Evolutionary conservation across 2,329 filamentous ascomycete genomes (phyloP).

Genomic region (Aureobasidium sp.): DNA sequence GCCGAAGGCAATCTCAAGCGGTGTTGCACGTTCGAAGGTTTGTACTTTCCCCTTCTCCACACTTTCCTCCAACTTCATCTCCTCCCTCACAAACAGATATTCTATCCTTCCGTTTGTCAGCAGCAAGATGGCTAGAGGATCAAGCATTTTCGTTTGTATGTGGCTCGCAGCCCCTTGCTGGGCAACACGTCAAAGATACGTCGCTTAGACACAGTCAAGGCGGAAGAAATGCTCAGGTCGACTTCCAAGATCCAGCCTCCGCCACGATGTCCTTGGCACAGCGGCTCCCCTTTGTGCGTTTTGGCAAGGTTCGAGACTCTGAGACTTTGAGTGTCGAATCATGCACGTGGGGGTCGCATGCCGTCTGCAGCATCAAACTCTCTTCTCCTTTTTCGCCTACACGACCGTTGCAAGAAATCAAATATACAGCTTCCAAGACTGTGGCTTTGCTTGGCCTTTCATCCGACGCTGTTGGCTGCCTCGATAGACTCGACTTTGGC

Average conservation of each 20-base stretch:
- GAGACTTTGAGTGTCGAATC: neutral
- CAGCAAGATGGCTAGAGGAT: neutral
- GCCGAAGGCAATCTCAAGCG: neutral
- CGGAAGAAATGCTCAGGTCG: neutral
- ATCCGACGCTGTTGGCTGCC: neutral
- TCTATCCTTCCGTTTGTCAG: neutral
- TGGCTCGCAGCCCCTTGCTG: neutral
- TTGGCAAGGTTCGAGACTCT: constrained; percentile 10
- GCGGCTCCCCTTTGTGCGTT: neutral
- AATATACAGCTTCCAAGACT: constrained; percentile 5
- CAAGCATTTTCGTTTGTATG: neutral
- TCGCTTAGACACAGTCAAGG: neutral
- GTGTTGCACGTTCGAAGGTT: neutral
- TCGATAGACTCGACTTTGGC: neutral
- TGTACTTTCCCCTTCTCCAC: constrained; percentile 3
- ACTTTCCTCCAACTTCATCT: constrained; percentile 7
- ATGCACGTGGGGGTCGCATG: constrained; percentile 3
- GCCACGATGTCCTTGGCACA: constrained; percentile 6
- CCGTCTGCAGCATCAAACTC: constrained; percentile 4
- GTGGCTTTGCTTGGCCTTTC: constrained; percentile 16
- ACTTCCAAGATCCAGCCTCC: constrained; percentile 12
- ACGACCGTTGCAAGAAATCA: neutral
- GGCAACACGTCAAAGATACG: neutral
- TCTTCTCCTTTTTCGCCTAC: neutral
- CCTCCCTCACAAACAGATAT: neutral